These are phyloP conservation scores for Lodderomyces orthopsilosis DNA, from an alignment of 1,139 yeast genomes.

Conservation along the genomic window DNA sequence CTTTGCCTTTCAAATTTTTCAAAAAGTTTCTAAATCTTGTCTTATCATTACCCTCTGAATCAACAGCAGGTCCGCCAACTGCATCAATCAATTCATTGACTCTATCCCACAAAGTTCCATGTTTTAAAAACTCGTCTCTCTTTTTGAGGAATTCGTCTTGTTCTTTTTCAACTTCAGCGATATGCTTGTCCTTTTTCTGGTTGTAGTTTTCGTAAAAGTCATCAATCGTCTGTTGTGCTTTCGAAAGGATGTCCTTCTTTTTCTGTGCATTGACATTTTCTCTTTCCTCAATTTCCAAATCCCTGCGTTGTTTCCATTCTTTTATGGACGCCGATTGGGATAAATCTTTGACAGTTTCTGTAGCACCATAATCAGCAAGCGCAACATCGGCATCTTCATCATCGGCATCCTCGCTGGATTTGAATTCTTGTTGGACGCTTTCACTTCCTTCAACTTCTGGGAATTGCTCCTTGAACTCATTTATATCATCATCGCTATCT, in stretches of 20 bases:
- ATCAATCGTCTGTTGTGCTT: constrained; percentile 86
- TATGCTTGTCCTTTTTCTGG: constrained; percentile 71
- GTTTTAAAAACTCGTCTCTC: constrained; percentile 76
- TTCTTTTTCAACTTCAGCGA: constrained; percentile 61
- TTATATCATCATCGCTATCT: constrained; percentile 56
- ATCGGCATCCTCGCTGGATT: constrained; percentile 15
- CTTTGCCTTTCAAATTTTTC: constrained; percentile 64
- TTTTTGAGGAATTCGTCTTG: constrained; percentile 72
- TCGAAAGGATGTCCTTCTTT: constrained; percentile 64
- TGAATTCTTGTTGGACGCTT: constrained; percentile 9
- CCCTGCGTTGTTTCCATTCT: constrained; percentile 86
- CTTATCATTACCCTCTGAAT: constrained; percentile 45
- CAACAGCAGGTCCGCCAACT: constrained; percentile 38
- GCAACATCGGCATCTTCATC: constrained; percentile 20
- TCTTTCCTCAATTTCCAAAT: constrained; percentile 75
- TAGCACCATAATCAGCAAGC: constrained; percentile 6
- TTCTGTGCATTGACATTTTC: constrained; percentile 70
- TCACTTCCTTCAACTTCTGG: constrained; percentile 52
- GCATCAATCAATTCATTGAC: constrained; percentile 49
- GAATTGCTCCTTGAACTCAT: constrained; percentile 64
- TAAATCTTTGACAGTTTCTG: constrained; percentile 16
- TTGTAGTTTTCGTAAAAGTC: constrained; percentile 94
- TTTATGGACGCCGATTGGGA: constrained; percentile 57
- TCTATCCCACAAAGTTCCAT: constrained; percentile 88
- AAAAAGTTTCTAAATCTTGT: constrained; percentile 68